phyloP scores from a whole-genome alignment of 257 asterid species.

The Solanum virginianum region DNA sequence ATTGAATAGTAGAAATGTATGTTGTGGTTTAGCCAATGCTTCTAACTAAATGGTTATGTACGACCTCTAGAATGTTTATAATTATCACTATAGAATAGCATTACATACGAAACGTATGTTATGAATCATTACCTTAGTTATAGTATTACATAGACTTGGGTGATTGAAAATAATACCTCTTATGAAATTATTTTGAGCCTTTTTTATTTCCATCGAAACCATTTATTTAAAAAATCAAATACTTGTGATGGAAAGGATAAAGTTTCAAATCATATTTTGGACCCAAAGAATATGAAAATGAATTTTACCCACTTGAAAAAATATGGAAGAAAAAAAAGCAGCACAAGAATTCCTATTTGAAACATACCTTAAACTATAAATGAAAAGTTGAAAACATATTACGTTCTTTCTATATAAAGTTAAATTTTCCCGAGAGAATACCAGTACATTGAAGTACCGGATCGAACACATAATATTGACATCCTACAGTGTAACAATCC shows the following conservation, averaged over 20 bases:
- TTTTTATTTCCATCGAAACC: not conserved
- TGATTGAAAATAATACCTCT: not conserved
- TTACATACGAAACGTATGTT: not conserved
- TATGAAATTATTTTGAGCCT: not conserved
- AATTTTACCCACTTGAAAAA: not conserved
- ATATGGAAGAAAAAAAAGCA: not conserved
- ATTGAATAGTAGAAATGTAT: too few relatives aligned
- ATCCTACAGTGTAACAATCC: too few relatives aligned
- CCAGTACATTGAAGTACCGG: not conserved
- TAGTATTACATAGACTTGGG: not conserved
- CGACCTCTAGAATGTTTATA: too few relatives aligned
- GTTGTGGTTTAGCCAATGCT: too few relatives aligned
- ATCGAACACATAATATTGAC: too few relatives aligned
- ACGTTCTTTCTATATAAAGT: not conserved
- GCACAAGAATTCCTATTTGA: not conserved
- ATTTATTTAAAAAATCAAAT: too few relatives aligned
- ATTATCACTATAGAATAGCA: not conserved
- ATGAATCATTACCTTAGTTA: not conserved
- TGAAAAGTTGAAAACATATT: not conserved
- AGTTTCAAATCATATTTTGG: too few relatives aligned
- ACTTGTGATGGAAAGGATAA: too few relatives aligned
- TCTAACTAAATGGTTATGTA: too few relatives aligned
- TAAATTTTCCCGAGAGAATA: slow-evolving; percentile 13
- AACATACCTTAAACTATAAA: not conserved
- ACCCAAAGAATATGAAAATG: too few relatives aligned